Evolutionary conservation across 2,329 filamentous ascomycete species (phyloP), one percentile per base, ranked within the genome.

Genomic region (Bipolaris victoriae): DNA sequence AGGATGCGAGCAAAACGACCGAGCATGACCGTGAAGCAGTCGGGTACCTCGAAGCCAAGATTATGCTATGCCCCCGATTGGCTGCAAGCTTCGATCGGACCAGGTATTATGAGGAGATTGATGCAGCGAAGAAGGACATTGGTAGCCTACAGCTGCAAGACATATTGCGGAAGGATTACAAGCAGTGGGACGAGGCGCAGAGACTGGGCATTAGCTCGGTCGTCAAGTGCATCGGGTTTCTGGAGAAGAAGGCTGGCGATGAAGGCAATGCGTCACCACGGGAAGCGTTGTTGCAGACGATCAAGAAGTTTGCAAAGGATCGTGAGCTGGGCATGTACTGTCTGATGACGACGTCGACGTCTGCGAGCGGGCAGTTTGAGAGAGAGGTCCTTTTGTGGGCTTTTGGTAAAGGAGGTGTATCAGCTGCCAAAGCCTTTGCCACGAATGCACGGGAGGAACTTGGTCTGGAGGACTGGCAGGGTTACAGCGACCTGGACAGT

Each of bases 81-180:
- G 72, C 74, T 57, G 53, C 63, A 43, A 66, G 62, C 18, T 91
- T 86, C 66, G 78, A 86, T 53, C 79, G 84, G 6, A 72, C 78
- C 0, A 70, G 59, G 3, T 91, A 88, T 73, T 91, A 85, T 70
- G 72, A 82, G 4, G 78, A 85, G 53, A 82, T 93, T 24, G 80
- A 81, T 1, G 75, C 75, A 5, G 87, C 90, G 5, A 93, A 93
- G 75, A 83, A 86, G 61, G 84, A 92, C 63, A 82, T 95, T 49
- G 84, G 82, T 2, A 65, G 71, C 0, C 77, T 95, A 44, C 79
- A 77, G 36, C 75, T 92, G 63, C 78, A 83, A 20, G 90, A 93
- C 65, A 83, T 93, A 37, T 76, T 94, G 50, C 82, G 89, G 62
- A 94, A 94, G 74, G 91, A 96, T 77, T 96, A 93, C 77, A 96